Evolutionary conservation across 495 filamentous ascomycete genomes (phyloP), one percentile per base, ranked within the genome.

Genomic region (Tuber borchii): DNA sequence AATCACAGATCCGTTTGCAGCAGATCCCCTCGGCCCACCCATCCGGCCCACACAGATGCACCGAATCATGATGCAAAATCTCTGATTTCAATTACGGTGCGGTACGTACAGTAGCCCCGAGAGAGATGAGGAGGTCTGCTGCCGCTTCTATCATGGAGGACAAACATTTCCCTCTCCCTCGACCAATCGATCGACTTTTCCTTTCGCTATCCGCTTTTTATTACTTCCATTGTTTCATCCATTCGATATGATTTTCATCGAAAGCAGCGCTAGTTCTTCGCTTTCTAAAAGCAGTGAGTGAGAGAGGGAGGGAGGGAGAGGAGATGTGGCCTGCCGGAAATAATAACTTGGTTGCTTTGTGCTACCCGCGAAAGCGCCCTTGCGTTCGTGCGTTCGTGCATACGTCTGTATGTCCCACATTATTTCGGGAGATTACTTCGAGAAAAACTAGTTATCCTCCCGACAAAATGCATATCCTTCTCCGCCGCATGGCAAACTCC

Each of bases 1-100:
- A 65, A 65, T 17, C 26, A 16, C 56, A 65, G 56, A 65, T 65
- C 56, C 56, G 56, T 65, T 65, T 34, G 56, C 56, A 65, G 56
- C 56, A 65, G 56, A 65, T 65, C 56, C 56, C n/a, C 26, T 31
- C 56, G 56, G 56, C 6, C 56, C 56, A 65, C 10, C 10, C 56
- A 65, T 14, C 56, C 56, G 56, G 31, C 56, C 56, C 56, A 65
- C 9, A 65, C 26, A 14, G 56, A 65, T 65, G 56, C 14, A n/a
- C 26, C 56, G 56, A 65, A 65, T 34, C 8, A n/a, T 65, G 56
- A 65, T 65, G 56, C 56, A 16, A 65, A 65, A 65, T 65, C 56
- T 65, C 56, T 34, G 56, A 34, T 65, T 65, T 34, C 26, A 19
- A 26, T 65, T 34, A 6, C 4, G 12, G 56, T 34, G 34, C 26